Evolutionary conservation across 164 flowering plant species (phyloP), one percentile per base, ranked within the genome.

Genomic region (Liriodendron chinense): DNA sequence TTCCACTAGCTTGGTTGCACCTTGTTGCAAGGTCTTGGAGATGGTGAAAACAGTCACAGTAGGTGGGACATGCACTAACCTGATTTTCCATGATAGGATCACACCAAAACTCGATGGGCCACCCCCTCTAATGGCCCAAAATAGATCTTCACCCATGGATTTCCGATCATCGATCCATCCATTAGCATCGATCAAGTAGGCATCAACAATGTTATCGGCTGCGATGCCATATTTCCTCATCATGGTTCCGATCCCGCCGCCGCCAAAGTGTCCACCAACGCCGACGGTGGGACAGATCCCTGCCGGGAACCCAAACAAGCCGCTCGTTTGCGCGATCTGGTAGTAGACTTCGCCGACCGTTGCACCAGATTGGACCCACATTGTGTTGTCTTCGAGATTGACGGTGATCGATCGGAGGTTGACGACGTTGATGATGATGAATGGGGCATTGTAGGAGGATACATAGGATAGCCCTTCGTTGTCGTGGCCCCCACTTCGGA

Each of bases 321-420:
- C 63, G 24, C 80, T 83, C 64, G n/a, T 74, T 65, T 71, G 56
- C 1, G 81, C 77, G 61, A 85, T 82, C 1, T 47, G 34, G 59
- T 80, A 77, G 68, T 85, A 83, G 16, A 83, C 53, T 61, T 85
- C 88, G 3, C 86, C 88, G 1, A 82, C 26, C 1, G 61, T 83
- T 22, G 86, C 82, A 6, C 86, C 88, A 0, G 84, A 20, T 34
- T 77, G 65, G 2, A 82, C 77, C 85, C 83, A 80, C 4, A 83
- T 83, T 3, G 65, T 73, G 2, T 77, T 63, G 20, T 49, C 70
- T 23, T 66, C 75, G 0, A 78, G 9, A 20, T 85, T 65, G 26
- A 85, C 49, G 22, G 10, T 20, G n/a, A 85, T 75, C 1, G 76
- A 62, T 1, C 72, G 65, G 43, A 83, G 74, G 25, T 78, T 81